These are phyloP conservation scores for Sarcocystis neurona DNA, from an alignment of 169 alveolate genomes.

Conservation along the genomic window DNA sequence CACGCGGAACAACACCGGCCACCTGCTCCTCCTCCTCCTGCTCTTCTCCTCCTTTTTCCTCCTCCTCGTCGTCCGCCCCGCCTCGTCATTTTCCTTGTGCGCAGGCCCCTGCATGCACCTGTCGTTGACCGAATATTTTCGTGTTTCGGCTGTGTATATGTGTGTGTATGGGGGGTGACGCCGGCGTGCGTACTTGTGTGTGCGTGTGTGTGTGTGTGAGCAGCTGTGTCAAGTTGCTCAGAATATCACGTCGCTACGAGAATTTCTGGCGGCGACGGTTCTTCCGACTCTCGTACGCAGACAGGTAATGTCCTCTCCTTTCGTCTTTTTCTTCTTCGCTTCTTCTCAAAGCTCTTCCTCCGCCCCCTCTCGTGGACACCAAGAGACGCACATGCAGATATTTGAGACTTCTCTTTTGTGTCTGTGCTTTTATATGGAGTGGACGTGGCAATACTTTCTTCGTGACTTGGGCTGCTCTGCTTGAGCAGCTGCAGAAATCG, in stretches of 20 bases:
- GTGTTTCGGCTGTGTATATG: no score
- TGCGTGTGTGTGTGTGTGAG: background rate
- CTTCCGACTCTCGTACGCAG: slow-evolving; percentile 5
- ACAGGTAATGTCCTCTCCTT: background rate
- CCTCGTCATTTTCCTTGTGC: background rate
- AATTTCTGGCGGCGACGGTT: slow-evolving; percentile 14
- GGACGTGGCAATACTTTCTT: no score
- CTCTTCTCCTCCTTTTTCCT: background rate
- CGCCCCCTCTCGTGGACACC: background rate
- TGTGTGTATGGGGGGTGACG: no score
- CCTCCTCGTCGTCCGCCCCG: background rate
- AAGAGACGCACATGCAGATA: background rate
- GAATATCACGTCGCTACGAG: slow-evolving; percentile 25
- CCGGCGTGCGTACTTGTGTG: no score
- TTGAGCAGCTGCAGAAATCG: no score
- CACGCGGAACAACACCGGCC: no score
- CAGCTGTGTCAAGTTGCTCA: slow-evolving; percentile 33
- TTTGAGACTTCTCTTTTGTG: no score
- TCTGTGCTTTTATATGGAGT: no score
- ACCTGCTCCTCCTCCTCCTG: background rate
- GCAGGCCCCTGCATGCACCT: no score
- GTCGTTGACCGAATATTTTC: no score
- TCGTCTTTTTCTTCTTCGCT: background rate
- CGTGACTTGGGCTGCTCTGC: no score
- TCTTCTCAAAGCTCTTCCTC: background rate